Evolutionary conservation across 1,284 basidiomycete genomes (phyloP).

Genomic region (Ceratobasidium sp.): DNA sequence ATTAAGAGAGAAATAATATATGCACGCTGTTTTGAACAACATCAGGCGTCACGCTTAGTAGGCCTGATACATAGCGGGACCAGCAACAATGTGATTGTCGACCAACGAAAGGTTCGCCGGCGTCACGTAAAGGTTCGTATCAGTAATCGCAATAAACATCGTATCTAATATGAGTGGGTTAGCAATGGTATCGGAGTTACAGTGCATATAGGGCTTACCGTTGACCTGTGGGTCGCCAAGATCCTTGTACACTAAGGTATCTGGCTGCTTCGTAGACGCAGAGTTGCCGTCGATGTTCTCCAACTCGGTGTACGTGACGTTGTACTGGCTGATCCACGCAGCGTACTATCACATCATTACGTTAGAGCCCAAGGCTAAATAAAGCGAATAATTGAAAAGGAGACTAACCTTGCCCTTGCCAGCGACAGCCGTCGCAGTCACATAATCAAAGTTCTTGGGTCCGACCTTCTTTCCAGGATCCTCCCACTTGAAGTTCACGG

Average conservation of each 20-base stretch:
- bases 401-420: conserved; percentile 57
- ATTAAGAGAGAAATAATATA: too few species aligned
- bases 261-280: conserved; percentile 63
- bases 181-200: conserved; percentile 1
- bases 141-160: conserved; percentile 67
- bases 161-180: conserved; percentile 54
- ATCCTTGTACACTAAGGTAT: conserved; percentile 57
- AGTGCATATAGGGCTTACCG: conserved; percentile 43
- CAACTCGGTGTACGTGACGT: conserved; percentile 68
- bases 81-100: conserved; percentile 67
- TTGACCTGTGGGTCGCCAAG: conserved; percentile 54
- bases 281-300: conserved; percentile 58
- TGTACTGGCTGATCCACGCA: conserved; percentile 69
- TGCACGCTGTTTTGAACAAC: too few species aligned
- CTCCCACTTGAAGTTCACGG: conserved; percentile 67
- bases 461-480: conserved; percentile 63
- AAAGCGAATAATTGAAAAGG: too few species aligned
- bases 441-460: conserved; percentile 55
- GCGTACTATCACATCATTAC: conserved; percentile 51
- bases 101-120: conserved; percentile 67
- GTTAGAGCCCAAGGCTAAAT: not conserved
- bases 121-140: conserved; percentile 64
- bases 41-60: not conserved
- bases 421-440: conserved; percentile 49
- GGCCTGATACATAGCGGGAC: conserved; percentile 63